Evolutionary conservation across 345 rosid species (phyloP), one percentile per base, ranked within the genome.

Genomic region (Citrus sp.): DNA sequence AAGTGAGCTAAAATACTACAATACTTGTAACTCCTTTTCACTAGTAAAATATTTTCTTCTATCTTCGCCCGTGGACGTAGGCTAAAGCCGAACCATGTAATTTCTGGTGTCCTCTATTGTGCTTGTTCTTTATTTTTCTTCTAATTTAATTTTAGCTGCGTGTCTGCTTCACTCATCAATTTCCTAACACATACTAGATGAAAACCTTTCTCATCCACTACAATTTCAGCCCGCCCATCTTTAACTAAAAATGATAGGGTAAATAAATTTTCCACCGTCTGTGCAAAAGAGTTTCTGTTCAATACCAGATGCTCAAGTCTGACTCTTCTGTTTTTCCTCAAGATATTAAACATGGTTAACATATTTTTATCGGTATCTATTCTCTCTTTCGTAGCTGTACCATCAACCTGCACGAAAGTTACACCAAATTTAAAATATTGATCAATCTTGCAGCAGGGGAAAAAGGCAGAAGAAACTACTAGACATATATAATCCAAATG

Each of bases 201-300:
- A 72, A 77, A 62, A 80, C 84, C 77, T 56, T 80, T 79, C 60
- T 78, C 80, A 35, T 88, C 77, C 77, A 84, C 76, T 28, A 32
- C 66, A 51, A 88, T 75, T 62, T 86, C 80, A 38, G 75, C 91
- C 24, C 91, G 82, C 16, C 91, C 91, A 63, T 86, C 89, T 81
- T 83, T 86, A 27, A 84, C 86, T 30, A 88, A 86, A 80, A 88
- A 88, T 46, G 91, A 88, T 49, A 88, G 73, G 40, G 91, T 81
- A 81, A 88, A 88, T 77, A 88, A 59, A 79, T 86, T 88, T 81
- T 88, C 91, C 67, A 88, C 86, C 6, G 89, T 86, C 77, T 81
- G 89, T 19, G 90, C 77, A 86, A 86, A 88, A 14, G 90, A 88
- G 42, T 76, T 78, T 73, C 87, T 73, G 61, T 88, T 88, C 70